Evolutionary conservation across 2,329 filamentous ascomycete species (phyloP).

Genomic region (Pseudogymnoascus destructans): DNA sequence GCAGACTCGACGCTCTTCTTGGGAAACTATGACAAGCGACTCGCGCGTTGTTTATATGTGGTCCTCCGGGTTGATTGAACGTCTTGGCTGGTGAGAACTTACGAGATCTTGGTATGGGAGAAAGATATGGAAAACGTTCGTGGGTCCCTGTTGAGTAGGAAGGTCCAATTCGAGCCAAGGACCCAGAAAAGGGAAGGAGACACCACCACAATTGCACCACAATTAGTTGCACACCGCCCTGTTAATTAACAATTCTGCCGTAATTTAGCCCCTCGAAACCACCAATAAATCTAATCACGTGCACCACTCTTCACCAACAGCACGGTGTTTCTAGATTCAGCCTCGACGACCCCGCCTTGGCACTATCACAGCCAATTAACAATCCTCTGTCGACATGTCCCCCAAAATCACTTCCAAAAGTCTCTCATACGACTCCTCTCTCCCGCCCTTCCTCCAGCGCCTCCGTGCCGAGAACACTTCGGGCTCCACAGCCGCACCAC

Average conservation of each 20-base stretch:
- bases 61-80: neutral
- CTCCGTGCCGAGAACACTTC: slow-evolving; percentile 39
- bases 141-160: neutral
- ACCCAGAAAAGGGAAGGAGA: slow-evolving; percentile 2
- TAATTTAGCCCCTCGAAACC: slow-evolving; percentile 6
- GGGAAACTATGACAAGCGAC: neutral
- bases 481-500: slow-evolving; percentile 24
- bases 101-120: neutral
- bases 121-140: neutral
- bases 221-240: slow-evolving; percentile 3
- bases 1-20: neutral
- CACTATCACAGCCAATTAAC: neutral
- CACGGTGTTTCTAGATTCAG: neutral
- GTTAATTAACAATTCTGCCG: slow-evolving; percentile 2
- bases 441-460: slow-evolving; percentile 47
- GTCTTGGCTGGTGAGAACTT: neutral
- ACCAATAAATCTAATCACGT: slow-evolving; percentile 1
- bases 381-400: neutral
- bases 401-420: slow-evolving; percentile 58
- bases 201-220: no score
- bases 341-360: neutral
- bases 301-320: neutral
- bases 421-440: slow-evolving; percentile 48
- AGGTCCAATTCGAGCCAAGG: neutral
- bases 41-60: neutral